Conservation (phyloP, 2,329 filamentous ascomycete species). For the Aspergillus bombycis region DNA sequence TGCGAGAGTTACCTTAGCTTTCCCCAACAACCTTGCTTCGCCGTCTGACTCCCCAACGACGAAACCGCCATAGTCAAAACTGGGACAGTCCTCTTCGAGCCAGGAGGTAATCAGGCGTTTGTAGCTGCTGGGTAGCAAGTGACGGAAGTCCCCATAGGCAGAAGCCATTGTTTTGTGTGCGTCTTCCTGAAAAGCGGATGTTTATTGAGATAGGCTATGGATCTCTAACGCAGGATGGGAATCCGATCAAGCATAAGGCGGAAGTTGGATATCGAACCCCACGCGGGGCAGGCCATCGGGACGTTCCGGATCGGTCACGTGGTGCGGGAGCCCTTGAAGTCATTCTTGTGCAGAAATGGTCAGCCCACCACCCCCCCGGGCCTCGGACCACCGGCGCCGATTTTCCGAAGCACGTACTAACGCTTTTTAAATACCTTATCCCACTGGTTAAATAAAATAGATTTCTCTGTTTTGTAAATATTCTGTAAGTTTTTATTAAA, state of each 20-base stretch:
- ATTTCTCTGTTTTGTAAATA: too few relatives aligned
- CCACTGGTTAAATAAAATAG: too few relatives aligned
- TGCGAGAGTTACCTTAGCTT: constrained; percentile 50
- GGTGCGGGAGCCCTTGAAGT: neutral
- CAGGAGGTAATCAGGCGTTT: constrained; percentile 78
- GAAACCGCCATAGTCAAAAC: constrained; percentile 95
- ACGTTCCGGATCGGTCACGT: neutral
- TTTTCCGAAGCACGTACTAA: too few relatives aligned
- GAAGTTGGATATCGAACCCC: neutral
- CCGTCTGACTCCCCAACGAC: constrained; percentile 71
- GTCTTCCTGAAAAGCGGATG: neutral
- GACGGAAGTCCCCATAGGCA: constrained; percentile 61
- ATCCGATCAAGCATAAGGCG: neutral
- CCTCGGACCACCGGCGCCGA: too few relatives aligned
- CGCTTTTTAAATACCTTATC: too few relatives aligned
- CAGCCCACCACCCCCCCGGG: too few relatives aligned
- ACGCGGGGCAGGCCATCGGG: neutral
- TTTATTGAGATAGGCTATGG: neutral
- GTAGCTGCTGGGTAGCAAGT: constrained; percentile 84
- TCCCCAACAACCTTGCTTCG: constrained; percentile 57
- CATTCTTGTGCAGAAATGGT: too few relatives aligned
- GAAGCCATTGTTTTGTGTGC: constrained; percentile 53
- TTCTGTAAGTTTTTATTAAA: too few relatives aligned
- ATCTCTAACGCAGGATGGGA: neutral
- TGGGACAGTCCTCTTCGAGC: constrained; percentile 95